Base-by-base conservation (phyloP, 2,329 filamentous ascomycete species). In the Monosporascus sp. region DNA sequence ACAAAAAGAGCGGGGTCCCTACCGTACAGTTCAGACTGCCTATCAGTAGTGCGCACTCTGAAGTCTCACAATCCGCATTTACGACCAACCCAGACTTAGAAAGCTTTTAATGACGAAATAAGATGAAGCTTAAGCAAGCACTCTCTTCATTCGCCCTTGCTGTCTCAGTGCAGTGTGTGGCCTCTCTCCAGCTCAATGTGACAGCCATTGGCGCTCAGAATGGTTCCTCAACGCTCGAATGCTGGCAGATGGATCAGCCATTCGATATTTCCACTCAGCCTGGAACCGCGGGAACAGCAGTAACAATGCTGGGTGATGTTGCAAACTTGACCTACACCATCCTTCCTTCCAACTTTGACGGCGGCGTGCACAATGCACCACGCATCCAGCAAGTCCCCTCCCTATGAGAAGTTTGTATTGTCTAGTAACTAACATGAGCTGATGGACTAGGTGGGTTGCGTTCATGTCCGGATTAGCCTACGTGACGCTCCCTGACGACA, bases 301-400 rank as follows among this genome's bases (percentile, higher is more conserved):
- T 57, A 11, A 54, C 69, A 2, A 51, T 55, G 24, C 57, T 76
- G 5, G 72, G 73, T 5, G 50, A 59, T 36, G 57, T 65, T 5
- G 60, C 62, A 1, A 72, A 70, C 47, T 53, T 70, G 5, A 63
- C 66, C 18, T 74, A 71, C 54, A 59, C 61, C 5, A 59, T 74
- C 8, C 43, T 75, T 7, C 72, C 73, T 1, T 60, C 68, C 0
- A 51, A 61, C 3, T 75, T 67, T 36, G 67, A 76, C 49, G 70
- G 68, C 1, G 74, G 71, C 1, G 49, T 68, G 41, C 74, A 77
- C 55, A 73, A 70, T 55, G 74, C 74, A 5, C 74, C 75, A 8
- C 52, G 55, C 14, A 64, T 65, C 7, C 74, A 75, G 73, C 75
- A 63, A 68, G n/a, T n/a, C n/a, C 27, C 38, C 38, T 39, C 41